phyloP scores from a whole-genome alignment of 1,139 yeast species.

The Debaryomyces udenii region DNA sequence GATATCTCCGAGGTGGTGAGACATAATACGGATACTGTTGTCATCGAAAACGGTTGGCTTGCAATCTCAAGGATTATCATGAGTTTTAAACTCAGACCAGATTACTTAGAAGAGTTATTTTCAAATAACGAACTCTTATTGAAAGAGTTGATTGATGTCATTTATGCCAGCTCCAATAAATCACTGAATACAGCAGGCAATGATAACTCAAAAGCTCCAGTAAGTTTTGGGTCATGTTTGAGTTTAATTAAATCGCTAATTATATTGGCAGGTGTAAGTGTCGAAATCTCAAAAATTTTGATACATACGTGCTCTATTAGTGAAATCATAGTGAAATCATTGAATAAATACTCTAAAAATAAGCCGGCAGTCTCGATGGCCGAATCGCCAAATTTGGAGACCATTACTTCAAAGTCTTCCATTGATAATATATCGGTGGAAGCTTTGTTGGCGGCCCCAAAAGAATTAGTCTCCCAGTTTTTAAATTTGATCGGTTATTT shows the following conservation, averaged over 20 bases:
- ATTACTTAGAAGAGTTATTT: constrained; percentile 50
- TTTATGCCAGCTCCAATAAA: constrained; percentile 35
- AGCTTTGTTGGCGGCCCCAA: constrained; percentile 75
- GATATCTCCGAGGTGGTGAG: constrained; percentile 62
- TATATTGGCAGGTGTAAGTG: constrained; percentile 39
- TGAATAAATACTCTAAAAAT: constrained; percentile 40
- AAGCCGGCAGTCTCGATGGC: constrained; percentile 11
- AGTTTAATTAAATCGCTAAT: constrained; percentile 48
- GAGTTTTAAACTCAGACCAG: constrained; percentile 51
- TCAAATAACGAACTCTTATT: constrained; percentile 30
- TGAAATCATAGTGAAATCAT: constrained; percentile 43
- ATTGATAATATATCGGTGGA: constrained; percentile 53
- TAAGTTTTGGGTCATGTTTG: constrained; percentile 36
- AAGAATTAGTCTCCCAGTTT: constrained; percentile 59
- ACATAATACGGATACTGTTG: constrained; percentile 60
- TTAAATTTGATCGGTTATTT: constrained; percentile 60
- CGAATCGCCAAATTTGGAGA: constrained; percentile 8
- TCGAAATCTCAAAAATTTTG: constrained; percentile 43
- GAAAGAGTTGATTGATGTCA: constrained; percentile 29
- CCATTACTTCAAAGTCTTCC: constrained; percentile 15
- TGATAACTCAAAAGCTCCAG: constrained; percentile 23
- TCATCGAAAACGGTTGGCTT: constrained; percentile 71
- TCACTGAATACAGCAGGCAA: constrained; percentile 20
- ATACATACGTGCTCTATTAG: constrained; percentile 46
- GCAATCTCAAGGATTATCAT: constrained; percentile 65